Percentiles rank a stretch among this genome's conserved stretches.
Conservation (phyloP, 768 basidiomycete genomes). For the Leccinum aurantiacum region DNA sequence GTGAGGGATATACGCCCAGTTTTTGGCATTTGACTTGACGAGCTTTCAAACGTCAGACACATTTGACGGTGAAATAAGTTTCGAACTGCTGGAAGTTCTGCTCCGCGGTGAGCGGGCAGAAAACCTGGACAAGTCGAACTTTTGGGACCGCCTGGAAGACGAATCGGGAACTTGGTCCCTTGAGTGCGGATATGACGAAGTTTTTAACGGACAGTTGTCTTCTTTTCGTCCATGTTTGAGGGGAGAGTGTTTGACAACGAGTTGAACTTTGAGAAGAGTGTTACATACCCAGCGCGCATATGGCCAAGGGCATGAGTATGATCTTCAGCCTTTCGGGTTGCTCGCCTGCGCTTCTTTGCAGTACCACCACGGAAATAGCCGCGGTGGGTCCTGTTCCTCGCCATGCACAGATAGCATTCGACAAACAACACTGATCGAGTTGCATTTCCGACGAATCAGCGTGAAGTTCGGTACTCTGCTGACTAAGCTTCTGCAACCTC, state of each 20-base stretch:
- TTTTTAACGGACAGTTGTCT: conserved; percentile 13
- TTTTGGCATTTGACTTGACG: conserved; percentile 37
- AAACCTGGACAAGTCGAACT: background rate
- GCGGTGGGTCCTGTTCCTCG: no score
- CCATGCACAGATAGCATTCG: no score
- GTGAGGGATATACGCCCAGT: conserved; percentile 38
- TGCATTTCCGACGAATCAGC: no score
- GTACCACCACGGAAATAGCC: no score
- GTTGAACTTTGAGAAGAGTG: no score
- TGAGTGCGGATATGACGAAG: background rate
- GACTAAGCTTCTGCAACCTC: no score
- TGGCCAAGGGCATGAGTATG: no score
- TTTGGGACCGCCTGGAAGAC: background rate
- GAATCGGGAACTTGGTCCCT: background rate
- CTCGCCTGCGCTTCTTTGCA: no score
- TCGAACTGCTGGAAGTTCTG: background rate
- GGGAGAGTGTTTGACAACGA: conserved; percentile 20
- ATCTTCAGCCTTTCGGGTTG: no score
- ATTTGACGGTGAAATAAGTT: background rate
- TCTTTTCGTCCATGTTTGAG: conserved; percentile 15
- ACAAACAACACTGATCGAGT: no score
- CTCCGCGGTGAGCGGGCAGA: conserved; percentile 2
- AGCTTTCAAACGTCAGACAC: conserved; percentile 21
- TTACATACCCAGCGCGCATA: no score
- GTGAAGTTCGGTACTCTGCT: no score